Conservation (phyloP, 257 asterid species). For the Eustoma russellianum region DNA sequence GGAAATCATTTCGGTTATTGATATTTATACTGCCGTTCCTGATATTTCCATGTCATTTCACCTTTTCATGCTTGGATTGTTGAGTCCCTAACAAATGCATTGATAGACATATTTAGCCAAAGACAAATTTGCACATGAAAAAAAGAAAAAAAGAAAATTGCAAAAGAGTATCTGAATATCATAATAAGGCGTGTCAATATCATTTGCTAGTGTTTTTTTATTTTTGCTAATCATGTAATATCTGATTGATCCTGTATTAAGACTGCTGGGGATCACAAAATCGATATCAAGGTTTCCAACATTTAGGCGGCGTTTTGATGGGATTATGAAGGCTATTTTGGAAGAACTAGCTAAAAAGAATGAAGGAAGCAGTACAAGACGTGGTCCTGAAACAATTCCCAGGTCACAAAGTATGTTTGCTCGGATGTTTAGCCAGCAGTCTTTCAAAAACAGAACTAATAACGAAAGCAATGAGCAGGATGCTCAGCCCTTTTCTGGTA, state of each 20-base stretch:
- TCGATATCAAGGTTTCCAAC: conserved; percentile 88
- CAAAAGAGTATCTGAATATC: too few species aligned
- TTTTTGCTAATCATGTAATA: background rate
- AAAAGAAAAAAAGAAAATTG: too few species aligned
- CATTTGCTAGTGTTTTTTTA: background rate
- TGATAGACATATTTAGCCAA: too few species aligned
- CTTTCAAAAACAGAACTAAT: conserved; percentile 33
- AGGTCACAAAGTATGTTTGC: conserved; percentile 63
- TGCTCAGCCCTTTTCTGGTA: conserved; percentile 29
- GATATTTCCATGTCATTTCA: too few species aligned
- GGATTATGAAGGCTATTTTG: conserved; percentile 37
- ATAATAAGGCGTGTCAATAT: too few species aligned
- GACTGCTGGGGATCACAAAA: conserved; percentile 83
- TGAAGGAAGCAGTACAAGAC: conserved; percentile 20
- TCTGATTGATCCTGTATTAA: conserved; percentile 8
- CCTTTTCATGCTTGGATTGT: too few species aligned
- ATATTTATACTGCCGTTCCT: too few species aligned
- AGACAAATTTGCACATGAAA: too few species aligned
- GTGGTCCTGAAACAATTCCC: conserved; percentile 17
- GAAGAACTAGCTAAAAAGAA: conserved; percentile 66
- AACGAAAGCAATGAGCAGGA: conserved; percentile 31
- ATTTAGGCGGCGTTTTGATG: conserved; percentile 74
- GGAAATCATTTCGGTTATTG: too few species aligned
- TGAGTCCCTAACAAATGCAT: too few species aligned
- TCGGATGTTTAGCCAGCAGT: conserved; percentile 50